A percentile compares a stretch with the other conserved stretches of the same genome.
phyloP scores from a whole-genome alignment of 495 filamentous ascomycete species.

The Parachaetomium inaequale region DNA sequence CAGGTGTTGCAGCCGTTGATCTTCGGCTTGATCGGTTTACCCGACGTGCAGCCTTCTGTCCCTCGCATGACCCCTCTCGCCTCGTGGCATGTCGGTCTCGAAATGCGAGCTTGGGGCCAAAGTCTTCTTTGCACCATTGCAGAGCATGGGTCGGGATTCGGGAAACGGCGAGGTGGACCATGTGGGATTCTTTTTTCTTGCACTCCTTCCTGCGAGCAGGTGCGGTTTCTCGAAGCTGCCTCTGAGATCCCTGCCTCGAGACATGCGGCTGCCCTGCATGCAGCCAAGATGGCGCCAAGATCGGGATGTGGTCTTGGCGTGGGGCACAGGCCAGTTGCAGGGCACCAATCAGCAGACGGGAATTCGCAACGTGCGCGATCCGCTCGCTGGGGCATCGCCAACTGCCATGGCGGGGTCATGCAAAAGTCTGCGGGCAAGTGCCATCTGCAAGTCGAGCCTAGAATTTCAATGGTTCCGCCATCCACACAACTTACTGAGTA shows the following conservation, averaged over 20 bases:
- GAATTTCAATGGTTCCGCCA: not conserved
- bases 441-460: not conserved
- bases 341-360: not conserved
- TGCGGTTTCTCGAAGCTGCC: not conserved
- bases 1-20: too few relatives aligned
- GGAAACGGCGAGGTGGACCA: not conserved
- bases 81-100: too few relatives aligned
- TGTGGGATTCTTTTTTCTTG: not conserved
- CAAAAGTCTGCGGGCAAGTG: not conserved
- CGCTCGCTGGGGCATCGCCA: not conserved
- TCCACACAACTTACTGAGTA: not conserved
- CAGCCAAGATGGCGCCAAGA: not conserved
- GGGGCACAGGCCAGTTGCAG: not conserved
- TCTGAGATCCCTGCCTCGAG: not conserved
- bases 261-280: not conserved
- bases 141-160: not conserved
- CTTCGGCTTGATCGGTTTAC: too few relatives aligned
- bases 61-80: too few relatives aligned
- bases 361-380: constrained; percentile 17
- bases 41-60: too few relatives aligned
- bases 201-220: not conserved
- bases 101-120: too few relatives aligned
- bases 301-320: not conserved
- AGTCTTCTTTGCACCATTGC: too few relatives aligned
- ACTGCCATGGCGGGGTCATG: not conserved